phyloP scores from a whole-genome alignment of 148 eudicot genomes.

The Euryodendron excelsum region DNA sequence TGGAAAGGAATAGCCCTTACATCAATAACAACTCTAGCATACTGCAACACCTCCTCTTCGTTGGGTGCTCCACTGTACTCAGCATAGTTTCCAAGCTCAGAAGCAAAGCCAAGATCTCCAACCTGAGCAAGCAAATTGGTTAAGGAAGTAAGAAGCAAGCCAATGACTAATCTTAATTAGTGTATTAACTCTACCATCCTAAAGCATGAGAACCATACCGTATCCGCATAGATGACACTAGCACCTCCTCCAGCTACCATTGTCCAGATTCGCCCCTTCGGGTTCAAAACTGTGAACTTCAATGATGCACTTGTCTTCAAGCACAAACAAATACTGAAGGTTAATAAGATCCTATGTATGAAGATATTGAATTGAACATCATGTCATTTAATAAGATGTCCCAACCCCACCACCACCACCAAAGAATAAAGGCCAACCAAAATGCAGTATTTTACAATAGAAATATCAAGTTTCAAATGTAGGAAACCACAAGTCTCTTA shows the following conservation, averaged over 20 bases:
- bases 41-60: slow-evolving; percentile 74
- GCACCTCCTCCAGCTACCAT: slow-evolving; percentile 90
- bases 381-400: background rate
- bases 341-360: background rate
- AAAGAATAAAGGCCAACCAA: background rate
- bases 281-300: slow-evolving; percentile 74
- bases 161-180: background rate
- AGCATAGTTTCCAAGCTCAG: slow-evolving; percentile 74
- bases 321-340: background rate
- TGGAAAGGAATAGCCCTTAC: slow-evolving; percentile 32
- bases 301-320: slow-evolving; percentile 79
- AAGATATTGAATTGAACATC: background rate
- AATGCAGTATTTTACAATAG: background rate
- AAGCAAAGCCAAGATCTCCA: slow-evolving; percentile 75
- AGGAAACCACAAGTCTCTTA: too few species aligned
- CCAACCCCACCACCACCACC: background rate
- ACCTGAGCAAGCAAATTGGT: slow-evolving; percentile 32
- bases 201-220: slow-evolving; percentile 33
- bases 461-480: background rate
- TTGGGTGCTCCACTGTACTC: slow-evolving; percentile 84
- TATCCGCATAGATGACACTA: slow-evolving; percentile 76
- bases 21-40: slow-evolving; percentile 71
- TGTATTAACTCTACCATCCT: background rate
- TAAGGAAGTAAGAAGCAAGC: slow-evolving; percentile 3
- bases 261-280: slow-evolving; percentile 75